Percentiles rank a stretch among this genome's conserved stretches.
phyloP scores from a whole-genome alignment of 1,139 yeast species.

The Wickerhamiella infanticola region DNA sequence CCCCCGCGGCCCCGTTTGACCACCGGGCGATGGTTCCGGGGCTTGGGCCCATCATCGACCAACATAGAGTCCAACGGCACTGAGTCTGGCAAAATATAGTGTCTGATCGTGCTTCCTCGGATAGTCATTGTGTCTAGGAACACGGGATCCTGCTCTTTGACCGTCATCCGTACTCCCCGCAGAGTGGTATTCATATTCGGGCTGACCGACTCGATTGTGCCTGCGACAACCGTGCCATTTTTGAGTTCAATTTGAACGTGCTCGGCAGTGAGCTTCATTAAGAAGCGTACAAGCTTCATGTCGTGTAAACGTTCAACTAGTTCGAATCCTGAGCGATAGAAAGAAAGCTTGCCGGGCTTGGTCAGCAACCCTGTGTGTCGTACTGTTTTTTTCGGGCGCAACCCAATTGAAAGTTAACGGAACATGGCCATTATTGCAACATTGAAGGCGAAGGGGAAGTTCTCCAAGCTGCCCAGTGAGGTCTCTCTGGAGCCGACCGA shows the following conservation, averaged over 20 bases:
- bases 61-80: constrained; percentile 66
- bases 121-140: constrained; percentile 65
- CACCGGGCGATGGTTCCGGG: constrained; percentile 18
- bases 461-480: constrained; percentile 19
- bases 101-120: constrained; percentile 82
- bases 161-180: constrained; percentile 65
- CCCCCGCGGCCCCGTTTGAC: constrained; percentile 13
- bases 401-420: background rate
- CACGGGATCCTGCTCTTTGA: constrained; percentile 57
- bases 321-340: no score
- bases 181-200: constrained; percentile 88
- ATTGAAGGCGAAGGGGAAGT: constrained; percentile 17
- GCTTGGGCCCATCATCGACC: constrained; percentile 40
- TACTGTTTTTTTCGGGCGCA: background rate
- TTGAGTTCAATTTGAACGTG: constrained; percentile 85
- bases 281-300: constrained; percentile 52
- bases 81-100: constrained; percentile 75
- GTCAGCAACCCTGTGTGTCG: background rate
- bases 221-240: constrained; percentile 65
- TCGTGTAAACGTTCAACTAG: no score
- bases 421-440: constrained; percentile 15
- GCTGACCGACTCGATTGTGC: constrained; percentile 63
- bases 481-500: constrained; percentile 18
- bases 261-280: constrained; percentile 78
- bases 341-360: background rate